Evolutionary conservation across 306 rosid genomes (phyloP), one percentile per base, ranked within the genome.

Genomic region (Dryas drummondii): DNA sequence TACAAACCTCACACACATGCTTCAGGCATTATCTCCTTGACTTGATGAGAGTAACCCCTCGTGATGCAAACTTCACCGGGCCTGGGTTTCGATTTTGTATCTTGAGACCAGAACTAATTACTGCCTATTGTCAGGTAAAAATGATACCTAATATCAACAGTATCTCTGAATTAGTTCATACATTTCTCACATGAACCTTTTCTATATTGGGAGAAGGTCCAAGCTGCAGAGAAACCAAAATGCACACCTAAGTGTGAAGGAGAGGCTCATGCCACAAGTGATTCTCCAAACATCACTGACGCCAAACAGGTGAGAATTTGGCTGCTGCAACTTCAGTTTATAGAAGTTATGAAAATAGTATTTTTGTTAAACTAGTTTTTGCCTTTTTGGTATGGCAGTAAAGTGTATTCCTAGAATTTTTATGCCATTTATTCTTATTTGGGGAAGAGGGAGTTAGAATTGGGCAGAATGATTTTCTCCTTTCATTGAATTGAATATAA

Each of bases 1-100:
- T 32, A 32, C 37, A 32, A 32, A 44, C 40, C n/a, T n/a, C n/a
- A 4, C 58, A 17, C 54, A 10, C 64, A 73, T 78, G 50, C 46
- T 60, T 73, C 84, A 96, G 99, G 82, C 99, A 96, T 84, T 96
- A 96, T 83, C 99, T 96, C 81, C 93, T 96, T 8, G 99, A 96
- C 83, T 83, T 96, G 85, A 92, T 96, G 97, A 89, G 99, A 81
- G 97, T 92, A 60, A 92, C 99, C 68, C 99, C 99, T 53, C 96
- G 97, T 57, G 98, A 96, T 90, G 97, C 97, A 63, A 96, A 92
- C 81, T 89, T 85, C 78, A 89, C 85, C 73, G 97, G 98, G 70
- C 83, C 91, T 64, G 90, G 98, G 52, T 92, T 98, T 49, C 91
- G 98, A 76, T 96, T 89, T 80, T 89, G 96, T 79, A 90, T 96